These are phyloP conservation scores for Cyberlindnera euphorbiiphila DNA, from an alignment of 805 yeast species.

Conservation along the genomic window DNA sequence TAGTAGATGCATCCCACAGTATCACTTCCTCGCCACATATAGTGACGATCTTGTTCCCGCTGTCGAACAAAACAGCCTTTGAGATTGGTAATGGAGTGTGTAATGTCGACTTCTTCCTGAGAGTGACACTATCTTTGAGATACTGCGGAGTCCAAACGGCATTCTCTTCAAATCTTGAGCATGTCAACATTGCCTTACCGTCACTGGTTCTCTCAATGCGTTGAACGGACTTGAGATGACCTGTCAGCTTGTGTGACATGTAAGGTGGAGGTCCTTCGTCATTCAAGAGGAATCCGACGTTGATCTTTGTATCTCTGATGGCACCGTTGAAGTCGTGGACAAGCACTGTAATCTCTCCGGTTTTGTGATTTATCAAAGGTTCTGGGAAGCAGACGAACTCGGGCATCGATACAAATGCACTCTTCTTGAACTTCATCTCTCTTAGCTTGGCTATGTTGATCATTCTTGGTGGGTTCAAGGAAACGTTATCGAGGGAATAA, in stretches of 20 bases:
- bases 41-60: conserved; percentile 44
- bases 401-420: conserved; percentile 32
- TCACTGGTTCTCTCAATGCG: conserved; percentile 61
- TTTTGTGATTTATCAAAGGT: conserved; percentile 18
- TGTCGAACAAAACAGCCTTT: conserved; percentile 45
- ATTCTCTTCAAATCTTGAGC: conserved; percentile 59
- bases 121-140: conserved; percentile 32
- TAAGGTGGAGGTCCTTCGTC: conserved; percentile 13
- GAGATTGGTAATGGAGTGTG: conserved; percentile 44
- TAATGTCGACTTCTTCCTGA: conserved; percentile 37
- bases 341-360: conserved; percentile 35
- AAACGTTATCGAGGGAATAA: conserved; percentile 47
- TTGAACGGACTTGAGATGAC: conserved; percentile 79
- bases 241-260: conserved; percentile 63
- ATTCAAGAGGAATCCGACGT: conserved; percentile 23
- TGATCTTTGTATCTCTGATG: conserved; percentile 32
- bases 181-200: conserved; percentile 57
- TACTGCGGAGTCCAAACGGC: conserved; percentile 52
- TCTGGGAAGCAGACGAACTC: conserved; percentile 35
- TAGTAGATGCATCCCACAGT: conserved; percentile 55
- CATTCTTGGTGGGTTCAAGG: conserved; percentile 52
- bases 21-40: conserved; percentile 43
- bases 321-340: conserved; percentile 44
- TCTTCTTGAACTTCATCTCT: conserved; percentile 22
- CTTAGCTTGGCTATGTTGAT: conserved; percentile 39